phyloP scores from a whole-genome alignment of 208 protist species.

The Leishmania braziliensis region DNA sequence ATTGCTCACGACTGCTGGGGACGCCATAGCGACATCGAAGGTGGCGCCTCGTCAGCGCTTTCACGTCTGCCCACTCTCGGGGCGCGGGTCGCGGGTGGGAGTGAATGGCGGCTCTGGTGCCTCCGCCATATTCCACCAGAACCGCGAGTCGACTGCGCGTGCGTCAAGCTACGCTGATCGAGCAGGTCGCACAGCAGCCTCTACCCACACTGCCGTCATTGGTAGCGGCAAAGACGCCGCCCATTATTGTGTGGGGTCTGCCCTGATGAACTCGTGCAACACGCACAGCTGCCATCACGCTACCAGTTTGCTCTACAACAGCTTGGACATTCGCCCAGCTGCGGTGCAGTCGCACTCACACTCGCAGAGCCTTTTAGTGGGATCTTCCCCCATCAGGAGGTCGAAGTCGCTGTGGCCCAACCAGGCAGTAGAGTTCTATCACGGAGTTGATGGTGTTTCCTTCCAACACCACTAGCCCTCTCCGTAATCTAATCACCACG shows the following conservation, averaged over 20 bases:
- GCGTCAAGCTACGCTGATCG: slow-evolving; percentile 2
- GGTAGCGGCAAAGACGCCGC: not conserved
- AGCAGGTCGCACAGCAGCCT: not conserved
- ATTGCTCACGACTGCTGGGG: not conserved
- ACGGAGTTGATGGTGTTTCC: not conserved
- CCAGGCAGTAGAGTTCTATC: not conserved
- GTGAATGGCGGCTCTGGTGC: slow-evolving; percentile 2
- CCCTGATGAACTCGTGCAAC: not conserved
- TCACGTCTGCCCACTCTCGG: not conserved
- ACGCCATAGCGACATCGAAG: not conserved
- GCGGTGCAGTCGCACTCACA: not conserved
- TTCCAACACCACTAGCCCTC: not conserved
- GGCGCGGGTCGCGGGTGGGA: slow-evolving; percentile 10
- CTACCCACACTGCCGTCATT: not conserved
- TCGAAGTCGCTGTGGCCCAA: not conserved
- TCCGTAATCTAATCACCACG: not conserved
- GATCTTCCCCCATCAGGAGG: not conserved
- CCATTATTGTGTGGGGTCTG: not conserved
- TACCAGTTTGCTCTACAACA: slow-evolving; percentile 7
- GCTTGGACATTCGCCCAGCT: not conserved
- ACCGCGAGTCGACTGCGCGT: not conserved
- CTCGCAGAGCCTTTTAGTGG: not conserved
- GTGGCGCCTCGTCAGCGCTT: slow-evolving; percentile 3
- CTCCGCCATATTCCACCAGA: not conserved
- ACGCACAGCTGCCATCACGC: not conserved